Evolutionary conservation across 2,329 filamentous ascomycete genomes (phyloP), one percentile per base, ranked within the genome.

Genomic region (Fusarium staphyleae): DNA sequence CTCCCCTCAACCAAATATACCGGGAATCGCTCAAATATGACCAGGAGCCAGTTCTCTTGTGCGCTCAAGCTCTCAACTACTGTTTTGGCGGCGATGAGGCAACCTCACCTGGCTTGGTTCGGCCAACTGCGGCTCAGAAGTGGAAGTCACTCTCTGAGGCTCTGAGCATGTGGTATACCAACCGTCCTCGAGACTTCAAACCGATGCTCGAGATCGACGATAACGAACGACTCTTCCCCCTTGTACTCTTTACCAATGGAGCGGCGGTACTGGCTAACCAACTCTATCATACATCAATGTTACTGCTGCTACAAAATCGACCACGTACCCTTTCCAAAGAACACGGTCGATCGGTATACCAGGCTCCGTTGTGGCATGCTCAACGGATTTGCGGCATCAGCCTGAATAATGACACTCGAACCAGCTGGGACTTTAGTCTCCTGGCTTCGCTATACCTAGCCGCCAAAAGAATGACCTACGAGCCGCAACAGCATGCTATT

Each of bases 251-350:
- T 50, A 74, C 72, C 44, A 75, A 67, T 57, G 71, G 67, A 16
- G 72, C 72, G 11, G 69, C 76, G 0, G 66, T 83, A 14, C 65
- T 82, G 0, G 81, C 79, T 3, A 85, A 83, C 54, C 81, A 84
- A 59, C 70, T 84, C 3, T 84, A 83, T 60, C 82, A 85, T 57
- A 81, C 81, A 1, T 79, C 81, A 2, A 81, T 81, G 72, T 65
- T 83, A 7, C 65, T 83, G 0, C 68, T 85, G 48, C 73, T 85
- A 14, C 78, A 78, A 49, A 75, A 78, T 60, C 78, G 77, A 52
- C 81, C 82, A 14, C 74, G 77, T 4, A 78, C 75, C 3, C 66
- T 76, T 4, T 68, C 66, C 7, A 63, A 70, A 2, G 62, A 68
- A 11, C 66, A 68, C 16, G 66, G 69, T 7, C 66, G 53, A 58